These are phyloP conservation scores for Isatis lusitanica DNA, from an alignment of 441 rosid species.

Conservation along the genomic window DNA sequence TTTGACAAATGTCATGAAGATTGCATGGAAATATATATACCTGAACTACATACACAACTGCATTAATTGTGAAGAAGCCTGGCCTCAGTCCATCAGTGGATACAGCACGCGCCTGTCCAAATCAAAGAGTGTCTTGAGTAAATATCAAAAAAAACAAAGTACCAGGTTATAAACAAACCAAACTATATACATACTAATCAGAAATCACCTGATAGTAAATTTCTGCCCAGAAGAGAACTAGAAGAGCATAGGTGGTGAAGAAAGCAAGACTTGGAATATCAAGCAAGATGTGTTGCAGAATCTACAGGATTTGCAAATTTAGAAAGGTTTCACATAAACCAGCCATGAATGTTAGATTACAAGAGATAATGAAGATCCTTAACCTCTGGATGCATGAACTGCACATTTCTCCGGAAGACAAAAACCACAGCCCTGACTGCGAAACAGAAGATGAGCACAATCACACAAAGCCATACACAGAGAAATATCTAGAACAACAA, in stretches of 20 bases:
- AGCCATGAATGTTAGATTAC: not conserved
- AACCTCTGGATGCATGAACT: conserved; percentile 64
- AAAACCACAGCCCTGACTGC: conserved; percentile 73
- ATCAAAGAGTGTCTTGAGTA: conserved; percentile 12
- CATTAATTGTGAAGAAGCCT: conserved; percentile 79
- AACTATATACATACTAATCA: not conserved
- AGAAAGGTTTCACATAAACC: not conserved
- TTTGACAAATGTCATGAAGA: not conserved
- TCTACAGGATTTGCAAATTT: conserved; percentile 43
- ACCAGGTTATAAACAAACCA: not conserved
- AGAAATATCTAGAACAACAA: not conserved
- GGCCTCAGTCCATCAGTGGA: conserved; percentile 88
- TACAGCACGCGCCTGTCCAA: conserved; percentile 77
- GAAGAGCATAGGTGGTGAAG: conserved; percentile 85
- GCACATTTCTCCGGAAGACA: conserved; percentile 63
- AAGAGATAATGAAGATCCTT: not conserved
- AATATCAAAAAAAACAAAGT: not conserved
- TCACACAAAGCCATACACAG: conserved; percentile 1
- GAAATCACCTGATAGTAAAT: conserved; percentile 80
- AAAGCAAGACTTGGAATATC: conserved; percentile 90
- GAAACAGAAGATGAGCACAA: conserved; percentile 6
- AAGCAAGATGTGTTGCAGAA: conserved; percentile 74
- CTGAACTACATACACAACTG: conserved; percentile 74
- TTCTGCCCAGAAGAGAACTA: conserved; percentile 96
- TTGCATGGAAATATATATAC: conserved; percentile 39